A percentile compares a stretch with the other conserved stretches of the same genome.
Conservation (phyloP, 1,284 basidiomycete genomes). For the Fomes fomentarius region DNA sequence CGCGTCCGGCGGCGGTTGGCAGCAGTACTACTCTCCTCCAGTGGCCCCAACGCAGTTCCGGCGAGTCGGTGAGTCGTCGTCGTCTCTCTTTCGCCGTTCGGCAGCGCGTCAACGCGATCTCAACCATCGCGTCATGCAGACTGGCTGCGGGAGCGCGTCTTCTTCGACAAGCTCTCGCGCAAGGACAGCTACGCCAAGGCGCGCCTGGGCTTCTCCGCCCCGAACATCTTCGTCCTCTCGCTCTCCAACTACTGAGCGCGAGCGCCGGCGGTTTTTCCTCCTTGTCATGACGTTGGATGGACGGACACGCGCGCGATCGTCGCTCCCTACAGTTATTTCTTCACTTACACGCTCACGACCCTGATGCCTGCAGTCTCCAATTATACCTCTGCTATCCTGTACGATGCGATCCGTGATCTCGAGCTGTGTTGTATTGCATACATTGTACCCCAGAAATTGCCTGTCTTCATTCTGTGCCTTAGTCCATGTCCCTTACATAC, state of each 20-base stretch:
- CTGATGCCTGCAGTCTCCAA: not conserved
- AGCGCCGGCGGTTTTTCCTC: not conserved
- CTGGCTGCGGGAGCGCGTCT: constrained; percentile 73
- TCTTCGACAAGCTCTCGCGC: constrained; percentile 65
- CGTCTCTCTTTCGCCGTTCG: not conserved
- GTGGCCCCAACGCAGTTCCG: constrained; percentile 49
- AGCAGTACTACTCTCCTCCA: constrained; percentile 49
- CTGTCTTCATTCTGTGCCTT: not conserved
- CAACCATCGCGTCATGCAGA: constrained; percentile 43
- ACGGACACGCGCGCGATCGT: not conserved
- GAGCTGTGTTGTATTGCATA: constrained; percentile 11
- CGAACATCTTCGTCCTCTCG: constrained; percentile 74
- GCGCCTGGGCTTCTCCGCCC: constrained; percentile 73
- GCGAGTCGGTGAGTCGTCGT: constrained; percentile 56
- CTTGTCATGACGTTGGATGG: not conserved
- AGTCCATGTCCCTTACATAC: not conserved
- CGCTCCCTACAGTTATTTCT: constrained; percentile 9
- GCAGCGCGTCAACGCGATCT: too few species aligned
- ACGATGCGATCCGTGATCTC: constrained; percentile 7
- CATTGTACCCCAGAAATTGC: constrained; percentile 1
- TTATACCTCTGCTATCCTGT: constrained; percentile 1
- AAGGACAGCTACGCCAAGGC: constrained; percentile 59
- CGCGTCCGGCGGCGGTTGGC: constrained; percentile 38
- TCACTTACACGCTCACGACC: constrained; percentile 6
- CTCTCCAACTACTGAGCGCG: constrained; percentile 25